phyloP scores from a whole-genome alignment of 345 rosid species.

The Citrus medica region DNA sequence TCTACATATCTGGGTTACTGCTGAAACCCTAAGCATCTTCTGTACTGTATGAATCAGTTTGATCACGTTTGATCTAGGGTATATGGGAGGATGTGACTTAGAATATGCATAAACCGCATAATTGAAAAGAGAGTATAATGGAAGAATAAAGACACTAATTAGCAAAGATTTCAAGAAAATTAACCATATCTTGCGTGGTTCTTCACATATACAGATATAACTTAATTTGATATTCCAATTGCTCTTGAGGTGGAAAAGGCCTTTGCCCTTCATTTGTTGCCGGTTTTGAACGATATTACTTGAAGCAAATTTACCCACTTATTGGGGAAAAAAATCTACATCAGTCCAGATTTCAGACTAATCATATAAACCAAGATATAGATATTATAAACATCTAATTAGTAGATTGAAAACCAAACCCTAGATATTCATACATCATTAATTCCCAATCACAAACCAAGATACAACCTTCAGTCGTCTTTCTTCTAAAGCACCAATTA shows the following conservation, averaged over 20 bases:
- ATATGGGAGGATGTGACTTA: background rate
- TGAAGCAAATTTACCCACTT: background rate
- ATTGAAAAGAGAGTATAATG: background rate
- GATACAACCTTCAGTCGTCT: background rate
- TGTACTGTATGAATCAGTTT: background rate
- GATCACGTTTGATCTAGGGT: background rate
- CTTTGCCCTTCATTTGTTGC: background rate
- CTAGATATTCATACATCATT: constrained; percentile 3
- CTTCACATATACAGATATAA: background rate
- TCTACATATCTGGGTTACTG: background rate
- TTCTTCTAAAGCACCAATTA: background rate
- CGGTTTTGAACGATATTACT: background rate
- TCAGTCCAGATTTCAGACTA: background rate
- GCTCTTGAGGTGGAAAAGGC: background rate
- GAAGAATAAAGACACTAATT: background rate
- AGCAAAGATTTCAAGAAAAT: background rate
- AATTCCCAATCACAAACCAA: constrained; percentile 4
- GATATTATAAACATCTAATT: background rate
- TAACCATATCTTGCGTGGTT: background rate
- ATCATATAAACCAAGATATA: background rate
- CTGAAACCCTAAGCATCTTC: background rate
- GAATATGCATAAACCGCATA: background rate
- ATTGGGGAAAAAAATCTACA: background rate
- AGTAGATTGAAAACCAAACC: constrained; percentile 16
- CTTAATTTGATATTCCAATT: background rate